Conservation (phyloP, 352 stramenopile genomes). For the Pythium phragmiticola region DNA sequence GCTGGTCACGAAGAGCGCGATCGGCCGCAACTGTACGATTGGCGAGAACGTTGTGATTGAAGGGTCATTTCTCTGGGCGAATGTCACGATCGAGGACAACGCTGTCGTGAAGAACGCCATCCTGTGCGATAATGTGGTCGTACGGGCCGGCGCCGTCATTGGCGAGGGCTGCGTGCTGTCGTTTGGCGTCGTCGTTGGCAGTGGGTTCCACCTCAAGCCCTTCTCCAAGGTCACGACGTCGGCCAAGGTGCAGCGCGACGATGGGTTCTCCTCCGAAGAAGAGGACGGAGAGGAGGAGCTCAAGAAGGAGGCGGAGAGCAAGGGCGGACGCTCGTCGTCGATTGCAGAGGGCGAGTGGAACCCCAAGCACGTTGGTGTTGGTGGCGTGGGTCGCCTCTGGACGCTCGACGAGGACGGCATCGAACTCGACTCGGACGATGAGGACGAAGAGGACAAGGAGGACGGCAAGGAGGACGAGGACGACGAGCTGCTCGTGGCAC, state of each 20-base stretch:
- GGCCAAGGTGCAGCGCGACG: conserved; percentile 46
- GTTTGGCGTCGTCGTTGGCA: conserved; percentile 81
- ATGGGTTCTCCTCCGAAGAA: conserved; percentile 77
- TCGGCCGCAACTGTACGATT: conserved; percentile 73
- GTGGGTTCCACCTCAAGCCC: conserved; percentile 57
- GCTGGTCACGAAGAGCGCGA: conserved; percentile 53
- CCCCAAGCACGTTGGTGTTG: conserved; percentile 59
- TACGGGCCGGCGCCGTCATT: conserved; percentile 67
- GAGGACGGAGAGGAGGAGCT: conserved; percentile 37
- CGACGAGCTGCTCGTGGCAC: conserved; percentile 5
- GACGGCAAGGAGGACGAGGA: not conserved
- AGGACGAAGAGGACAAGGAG: conserved; percentile 10
- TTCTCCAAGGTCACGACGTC: conserved; percentile 85
- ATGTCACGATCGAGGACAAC: conserved; percentile 79
- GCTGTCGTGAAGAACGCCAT: conserved; percentile 76
- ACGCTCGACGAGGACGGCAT: conserved; percentile 71
- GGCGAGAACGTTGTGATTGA: conserved; percentile 69
- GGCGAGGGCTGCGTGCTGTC: conserved; percentile 76
- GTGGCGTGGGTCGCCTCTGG: conserved; percentile 75
- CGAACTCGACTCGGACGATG: conserved; percentile 1
- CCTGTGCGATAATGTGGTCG: conserved; percentile 80
- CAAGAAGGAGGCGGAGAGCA: conserved; percentile 22
- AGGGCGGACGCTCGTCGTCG: conserved; percentile 26
- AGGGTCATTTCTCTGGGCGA: conserved; percentile 81
- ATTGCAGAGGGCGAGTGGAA: conserved; percentile 50